Evolutionary conservation across 768 basidiomycete species (phyloP), one percentile per base, ranked within the genome.

Genomic region (Leccinum subtestaceum): DNA sequence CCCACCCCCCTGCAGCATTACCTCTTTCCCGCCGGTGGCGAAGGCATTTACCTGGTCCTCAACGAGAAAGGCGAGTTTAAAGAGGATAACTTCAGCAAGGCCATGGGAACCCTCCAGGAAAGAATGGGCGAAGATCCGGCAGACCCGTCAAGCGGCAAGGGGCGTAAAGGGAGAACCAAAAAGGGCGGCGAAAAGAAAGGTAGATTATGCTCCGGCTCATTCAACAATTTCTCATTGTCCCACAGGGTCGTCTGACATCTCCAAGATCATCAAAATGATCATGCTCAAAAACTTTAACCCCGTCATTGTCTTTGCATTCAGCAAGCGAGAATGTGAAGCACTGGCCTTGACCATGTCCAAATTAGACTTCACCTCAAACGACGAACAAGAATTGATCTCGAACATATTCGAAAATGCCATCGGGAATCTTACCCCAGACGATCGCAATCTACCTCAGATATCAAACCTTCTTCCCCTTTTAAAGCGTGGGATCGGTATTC

Each of bases 1-100:
- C 97, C 97, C 2, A 99, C 97, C 1, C 97, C 97, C 1, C 77
- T 99, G 8, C 97, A 98, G 69, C 97, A 99, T 67, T 99, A 98
- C 72, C 85, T 99, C 56, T 99, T 98, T 77, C 97, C 97, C 1
- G 86, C 90, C 4, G 96, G 96, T 8, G 95, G 93, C 2, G 95
- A 98, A 63, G 97, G 97, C 9, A 98, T 99, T 47, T 97, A 94
- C 71, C 79, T 99, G 2, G 97, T 99, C 2, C 93, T 99, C n/a
- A 98, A 99, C 68, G 97, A 99, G 76, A 95, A 96, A 76, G 87
- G 95, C 57, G 93, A 95, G 60, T 99, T 99, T 67, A 80, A 92
- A 29, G 97, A 99, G 70, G 97, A 98, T 64, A 98, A 94, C 70
- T 99, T 99, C 75, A 88, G 85, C 68, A 98, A 95, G 70, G 96